phyloP scores from a whole-genome alignment of 1,139 yeast species.

The Debaryomycetaceae sp. region DNA sequence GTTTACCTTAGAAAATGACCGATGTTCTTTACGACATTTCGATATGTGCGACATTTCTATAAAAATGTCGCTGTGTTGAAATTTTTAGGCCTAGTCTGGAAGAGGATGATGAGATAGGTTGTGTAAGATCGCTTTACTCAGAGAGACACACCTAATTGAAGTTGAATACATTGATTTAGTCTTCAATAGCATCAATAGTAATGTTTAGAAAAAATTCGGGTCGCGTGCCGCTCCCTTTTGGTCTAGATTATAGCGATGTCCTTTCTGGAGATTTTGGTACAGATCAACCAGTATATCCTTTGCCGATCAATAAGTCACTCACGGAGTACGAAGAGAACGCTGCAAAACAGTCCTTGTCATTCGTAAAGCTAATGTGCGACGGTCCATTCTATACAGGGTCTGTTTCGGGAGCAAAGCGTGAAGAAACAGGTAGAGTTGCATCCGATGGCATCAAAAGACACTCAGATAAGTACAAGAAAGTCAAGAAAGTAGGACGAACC shows the following conservation, averaged over 20 bases:
- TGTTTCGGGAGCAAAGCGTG: slow-evolving; percentile 17
- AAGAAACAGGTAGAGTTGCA: slow-evolving; percentile 19
- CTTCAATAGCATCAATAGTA: too few species aligned
- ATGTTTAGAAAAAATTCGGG: slow-evolving; percentile 19
- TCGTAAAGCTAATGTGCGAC: slow-evolving; percentile 56
- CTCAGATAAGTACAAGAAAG: slow-evolving; percentile 70
- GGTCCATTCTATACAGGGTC: slow-evolving; percentile 80
- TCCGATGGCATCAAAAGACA: slow-evolving; percentile 67
- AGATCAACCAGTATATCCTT: slow-evolving; percentile 36
- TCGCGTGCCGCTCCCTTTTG: slow-evolving; percentile 56
- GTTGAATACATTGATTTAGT: too few species aligned
- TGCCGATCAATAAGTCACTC: slow-evolving; percentile 70
- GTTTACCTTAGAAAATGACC: background rate
- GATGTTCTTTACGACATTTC: background rate
- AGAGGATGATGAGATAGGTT: too few species aligned
- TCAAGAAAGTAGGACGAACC: slow-evolving; percentile 71
- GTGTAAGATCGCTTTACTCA: too few species aligned
- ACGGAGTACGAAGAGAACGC: slow-evolving; percentile 54
- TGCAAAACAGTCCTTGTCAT: slow-evolving; percentile 62
- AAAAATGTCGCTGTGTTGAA: background rate
- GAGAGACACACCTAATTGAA: too few species aligned
- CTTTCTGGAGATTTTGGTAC: slow-evolving; percentile 26
- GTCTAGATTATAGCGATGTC: slow-evolving; percentile 64
- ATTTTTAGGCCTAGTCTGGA: background rate
- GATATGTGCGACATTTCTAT: background rate